Base-by-base conservation (phyloP, 129 eudicot species). In the Logfia minima region DNA sequence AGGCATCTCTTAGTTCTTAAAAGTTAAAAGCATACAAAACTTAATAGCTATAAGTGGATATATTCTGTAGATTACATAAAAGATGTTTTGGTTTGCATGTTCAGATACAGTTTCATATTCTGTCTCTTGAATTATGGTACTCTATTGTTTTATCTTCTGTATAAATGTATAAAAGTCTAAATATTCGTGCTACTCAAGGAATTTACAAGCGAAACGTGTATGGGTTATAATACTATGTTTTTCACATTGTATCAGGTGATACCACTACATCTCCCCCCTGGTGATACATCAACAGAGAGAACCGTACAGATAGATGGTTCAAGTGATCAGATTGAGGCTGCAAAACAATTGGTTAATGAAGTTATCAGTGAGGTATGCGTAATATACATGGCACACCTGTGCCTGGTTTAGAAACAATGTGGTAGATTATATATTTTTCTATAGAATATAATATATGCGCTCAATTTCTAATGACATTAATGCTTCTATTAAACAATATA, bases 241-340 rank as follows among this genome's bases (percentile, higher is more conserved):
- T 19, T 59, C 18, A n/a, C n/a, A 43, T 41, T 32, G 17, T 48
- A 39, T 61, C 85, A 92, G 98, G 98, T 90, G 60, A 92, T 92
- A 77, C 98, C 98, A 22, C 81, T 90, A 80, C 96, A 88, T 61
- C 84, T 75, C 8, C 96, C 98, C 13, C 98, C 96, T 28, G 94
- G 94, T n/a, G 96, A 90, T 79, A 82, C 87, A 11, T 84, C 94
- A 16, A 77, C 66, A 4, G 95, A 92, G 83, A 88, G 98, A 82
- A 88, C 92, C 0, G 83, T 88, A 34, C 96, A 92, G 77, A 92
- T 92, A 71, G 95, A 92, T 59, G 96, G 96, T 60, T 21, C 92
- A 6, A 78, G 77, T 78, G 96, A 92, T 45, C 95, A 88, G 82
- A 87, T 92, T 32, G 98, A 92, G 80, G 90, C 92, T 85, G 96